Evolutionary conservation across 2,329 filamentous ascomycete genomes (phyloP).

Genomic region (Scedosporium aurantiacum): DNA sequence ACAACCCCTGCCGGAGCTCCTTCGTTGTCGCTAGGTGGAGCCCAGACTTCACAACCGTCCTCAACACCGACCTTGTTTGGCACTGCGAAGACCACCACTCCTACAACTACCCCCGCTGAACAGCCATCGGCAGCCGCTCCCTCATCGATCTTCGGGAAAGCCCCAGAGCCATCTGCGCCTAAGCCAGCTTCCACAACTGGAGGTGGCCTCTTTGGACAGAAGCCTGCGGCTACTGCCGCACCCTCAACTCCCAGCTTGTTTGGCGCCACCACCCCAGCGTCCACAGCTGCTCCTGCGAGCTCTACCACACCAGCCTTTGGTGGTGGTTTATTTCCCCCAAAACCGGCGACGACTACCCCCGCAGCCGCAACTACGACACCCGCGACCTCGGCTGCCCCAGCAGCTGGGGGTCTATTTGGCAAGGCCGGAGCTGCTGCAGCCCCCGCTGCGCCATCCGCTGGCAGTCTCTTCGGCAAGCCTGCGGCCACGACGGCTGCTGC

Average conservation of each 20-base stretch:
- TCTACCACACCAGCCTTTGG: background rate
- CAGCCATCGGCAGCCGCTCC: background rate
- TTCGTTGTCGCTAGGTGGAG: background rate
- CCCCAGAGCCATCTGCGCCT: background rate
- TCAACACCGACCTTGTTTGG: constrained; percentile 9
- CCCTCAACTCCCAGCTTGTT: constrained; percentile 4
- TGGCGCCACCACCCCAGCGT: background rate
- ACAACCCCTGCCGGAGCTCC: constrained; percentile 5
- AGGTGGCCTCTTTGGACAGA: constrained; percentile 5
- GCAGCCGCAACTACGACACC: constrained; percentile 2
- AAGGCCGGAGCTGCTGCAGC: background rate
- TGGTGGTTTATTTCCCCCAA: constrained; percentile 1
- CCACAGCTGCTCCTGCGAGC: background rate
- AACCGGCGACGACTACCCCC: background rate
- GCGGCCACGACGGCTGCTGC: constrained; percentile 13
- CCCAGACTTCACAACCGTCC: constrained; percentile 2
- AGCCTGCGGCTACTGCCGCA: constrained; percentile 3
- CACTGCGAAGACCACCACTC: constrained; percentile 4
- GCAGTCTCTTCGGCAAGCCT: constrained; percentile 18
- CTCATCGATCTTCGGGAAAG: constrained; percentile 3
- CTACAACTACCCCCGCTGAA: background rate
- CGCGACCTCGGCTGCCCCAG: constrained; percentile 10
- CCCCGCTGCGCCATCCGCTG: constrained; percentile 10
- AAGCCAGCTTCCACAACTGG: background rate
- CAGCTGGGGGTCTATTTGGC: constrained; percentile 12